Evolutionary conservation across 2,329 filamentous ascomycete genomes (phyloP).

Genomic region (Ophiostoma populinum): DNA sequence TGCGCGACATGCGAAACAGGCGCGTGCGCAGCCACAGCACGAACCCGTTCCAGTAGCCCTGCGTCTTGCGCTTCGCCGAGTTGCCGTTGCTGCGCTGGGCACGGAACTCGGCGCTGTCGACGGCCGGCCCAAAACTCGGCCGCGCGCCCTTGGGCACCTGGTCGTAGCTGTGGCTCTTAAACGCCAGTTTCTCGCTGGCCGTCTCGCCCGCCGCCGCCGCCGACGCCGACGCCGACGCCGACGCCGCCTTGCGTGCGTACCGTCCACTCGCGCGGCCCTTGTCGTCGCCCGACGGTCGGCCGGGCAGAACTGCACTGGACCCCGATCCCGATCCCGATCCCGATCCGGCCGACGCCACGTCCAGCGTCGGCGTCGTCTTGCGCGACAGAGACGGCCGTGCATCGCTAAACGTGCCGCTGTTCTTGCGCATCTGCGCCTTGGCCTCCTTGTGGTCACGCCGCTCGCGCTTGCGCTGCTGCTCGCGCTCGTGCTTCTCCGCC

Average conservation of each 20-base stretch:
- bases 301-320: too few relatives aligned
- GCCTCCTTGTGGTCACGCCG: constrained; percentile 41
- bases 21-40: constrained; percentile 47
- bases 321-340: constrained; percentile 11
- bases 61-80: constrained; percentile 40
- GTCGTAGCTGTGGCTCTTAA: constrained; percentile 30
- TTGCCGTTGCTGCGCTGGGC: constrained; percentile 23
- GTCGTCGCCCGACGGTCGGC: constrained; percentile 8
- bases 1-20: constrained; percentile 19
- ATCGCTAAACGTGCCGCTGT: constrained; percentile 17
- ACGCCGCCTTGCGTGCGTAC: constrained; percentile 7
- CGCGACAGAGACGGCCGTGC: constrained; percentile 10
- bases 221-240: not conserved
- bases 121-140: constrained; percentile 19
- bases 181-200: constrained; percentile 24
- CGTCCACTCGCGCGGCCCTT: constrained; percentile 3
- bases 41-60: constrained; percentile 44
- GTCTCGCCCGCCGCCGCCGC: not conserved
- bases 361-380: constrained; percentile 12
- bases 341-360: constrained; percentile 9
- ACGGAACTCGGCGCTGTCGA: constrained; percentile 28
- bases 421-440: constrained; percentile 21
- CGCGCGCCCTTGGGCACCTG: constrained; percentile 19
- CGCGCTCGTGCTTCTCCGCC: constrained; percentile 43
- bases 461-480: constrained; percentile 40